Evolutionary conservation across 352 stramenopile genomes (phyloP).

Genomic region (Pythium aphanidermatum): DNA sequence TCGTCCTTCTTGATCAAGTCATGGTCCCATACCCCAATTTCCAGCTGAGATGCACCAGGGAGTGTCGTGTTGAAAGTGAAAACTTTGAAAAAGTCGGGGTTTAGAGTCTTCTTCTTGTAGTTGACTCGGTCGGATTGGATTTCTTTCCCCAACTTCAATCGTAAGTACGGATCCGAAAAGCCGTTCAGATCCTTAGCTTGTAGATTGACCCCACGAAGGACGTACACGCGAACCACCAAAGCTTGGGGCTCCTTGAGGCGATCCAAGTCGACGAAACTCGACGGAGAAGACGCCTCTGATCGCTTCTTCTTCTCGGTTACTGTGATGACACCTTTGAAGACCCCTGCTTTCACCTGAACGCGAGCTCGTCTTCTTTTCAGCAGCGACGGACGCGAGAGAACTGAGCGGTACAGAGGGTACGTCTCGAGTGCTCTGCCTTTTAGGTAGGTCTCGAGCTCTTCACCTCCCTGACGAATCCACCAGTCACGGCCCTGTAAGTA

Average conservation of each 20-base stretch:
- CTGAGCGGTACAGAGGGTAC: constrained; percentile 59
- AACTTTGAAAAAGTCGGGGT: constrained; percentile 71
- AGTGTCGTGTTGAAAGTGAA: constrained; percentile 66
- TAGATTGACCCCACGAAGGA: constrained; percentile 61
- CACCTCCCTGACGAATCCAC: constrained; percentile 62
- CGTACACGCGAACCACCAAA: constrained; percentile 67
- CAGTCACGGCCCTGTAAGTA: constrained; percentile 64
- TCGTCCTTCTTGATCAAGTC: constrained; percentile 64
- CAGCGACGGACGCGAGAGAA: constrained; percentile 50
- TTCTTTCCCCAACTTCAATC: constrained; percentile 63
- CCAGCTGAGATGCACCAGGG: constrained; percentile 70
- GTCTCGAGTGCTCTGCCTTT: constrained; percentile 64
- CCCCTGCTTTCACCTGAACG: constrained; percentile 50
- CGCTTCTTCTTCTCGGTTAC: constrained; percentile 36
- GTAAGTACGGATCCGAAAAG: constrained; percentile 74
- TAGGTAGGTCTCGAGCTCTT: constrained; percentile 79
- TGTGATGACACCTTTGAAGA: constrained; percentile 78
- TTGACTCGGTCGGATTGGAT: constrained; percentile 58
- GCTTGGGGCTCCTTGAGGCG: constrained; percentile 43
- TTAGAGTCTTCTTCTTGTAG: constrained; percentile 70
- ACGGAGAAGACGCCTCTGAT: constrained; percentile 4
- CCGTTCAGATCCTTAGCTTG: constrained; percentile 78
- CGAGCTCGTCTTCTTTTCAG: constrained; percentile 44
- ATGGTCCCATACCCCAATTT: constrained; percentile 78
- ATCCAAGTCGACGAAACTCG: constrained; percentile 37